Conservation (phyloP, 441 rosid species). For the Oxalis stricta region DNA sequence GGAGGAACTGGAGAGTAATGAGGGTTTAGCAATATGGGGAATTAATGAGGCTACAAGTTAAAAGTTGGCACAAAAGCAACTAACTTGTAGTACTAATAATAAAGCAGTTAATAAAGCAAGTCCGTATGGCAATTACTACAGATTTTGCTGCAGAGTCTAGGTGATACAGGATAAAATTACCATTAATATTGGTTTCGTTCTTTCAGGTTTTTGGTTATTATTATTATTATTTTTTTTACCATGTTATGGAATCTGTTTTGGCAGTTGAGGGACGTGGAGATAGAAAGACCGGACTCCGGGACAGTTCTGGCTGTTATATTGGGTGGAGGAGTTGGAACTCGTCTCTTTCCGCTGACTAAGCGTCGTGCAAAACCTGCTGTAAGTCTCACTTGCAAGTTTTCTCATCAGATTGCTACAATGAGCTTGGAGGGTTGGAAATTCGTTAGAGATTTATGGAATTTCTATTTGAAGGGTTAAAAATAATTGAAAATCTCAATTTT, state of each 20-base stretch:
- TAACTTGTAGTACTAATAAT: not conserved
- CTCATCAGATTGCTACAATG: no score
- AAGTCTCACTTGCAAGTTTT: slow-evolving; percentile 10
- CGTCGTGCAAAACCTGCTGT: slow-evolving; percentile 97
- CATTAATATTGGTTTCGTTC: no score
- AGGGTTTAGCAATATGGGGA: slow-evolving; percentile 54
- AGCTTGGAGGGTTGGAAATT: no score
- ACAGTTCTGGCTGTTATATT: slow-evolving; percentile 77
- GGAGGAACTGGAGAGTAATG: slow-evolving; percentile 22
- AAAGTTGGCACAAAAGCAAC: slow-evolving; percentile 14
- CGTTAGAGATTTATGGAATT: no score
- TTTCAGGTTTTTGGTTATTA: no score
- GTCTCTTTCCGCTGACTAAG: slow-evolving; percentile 90
- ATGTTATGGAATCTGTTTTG: no score
- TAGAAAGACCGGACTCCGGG: slow-evolving; percentile 52
- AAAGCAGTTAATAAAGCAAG: slow-evolving; percentile 10
- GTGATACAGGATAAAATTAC: no score
- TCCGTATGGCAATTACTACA: slow-evolving; percentile 31
- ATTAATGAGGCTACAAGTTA: slow-evolving; percentile 63
- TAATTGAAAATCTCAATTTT: no score
- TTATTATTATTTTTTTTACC: no score
- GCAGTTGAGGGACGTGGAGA: slow-evolving; percentile 58
- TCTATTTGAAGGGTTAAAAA: no score
- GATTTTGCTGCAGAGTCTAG: slow-evolving; percentile 19
- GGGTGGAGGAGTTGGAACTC: slow-evolving; percentile 96